Base-by-base conservation (phyloP, 805 yeast species). In the Middelhovenomyces tepae region DNA sequence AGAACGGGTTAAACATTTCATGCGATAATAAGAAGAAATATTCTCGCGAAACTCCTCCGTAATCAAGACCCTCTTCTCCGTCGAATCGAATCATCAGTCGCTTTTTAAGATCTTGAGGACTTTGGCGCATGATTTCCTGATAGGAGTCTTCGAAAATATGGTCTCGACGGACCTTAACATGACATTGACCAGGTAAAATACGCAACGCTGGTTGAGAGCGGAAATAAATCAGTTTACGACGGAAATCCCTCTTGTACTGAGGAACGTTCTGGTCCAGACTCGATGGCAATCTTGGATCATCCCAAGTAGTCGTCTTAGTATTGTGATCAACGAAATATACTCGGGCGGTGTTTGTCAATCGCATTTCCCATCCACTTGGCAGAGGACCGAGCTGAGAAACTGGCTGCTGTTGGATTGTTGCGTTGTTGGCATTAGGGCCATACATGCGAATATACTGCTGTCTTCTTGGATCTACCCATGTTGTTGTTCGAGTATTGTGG, bases 311-410 rank as follows among this genome's bases (percentile, higher is more conserved):
- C 0, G 99, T 91, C 64, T 91, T 91, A 20, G 99, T 91, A 62
- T 91, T 91, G 66, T 91, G 99, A 60, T 91, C 99, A 45, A 91
- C 99, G 59, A 91, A 91, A 59, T 91, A 91, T 15, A 91, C 98
- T 58, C 99, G 75, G 7, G 98, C 96, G 1, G 98, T 91, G 60
- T 91, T 91, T 27, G 99, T 93, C 53, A 91, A 72, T 62, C 99
- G 81, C 99, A 91, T 91, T 66, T 91, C 99, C 99, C 99, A 91
- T 35, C 99, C 99, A 35, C 89, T 76, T 30, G 99, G 99, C 53
- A 91, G 68, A 34, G 98, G 98, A 11, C 98, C 98, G 59, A 91
- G 69, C 54, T 93, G 97, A 27, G 94, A 81, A 8, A 91, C 95
- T 19, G 97, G 95, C 65, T 91, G 98, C 50, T 91, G 97, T 63